Conservation (phyloP, 2,329 filamentous ascomycete genomes). For the Epichloe bromicola region DNA sequence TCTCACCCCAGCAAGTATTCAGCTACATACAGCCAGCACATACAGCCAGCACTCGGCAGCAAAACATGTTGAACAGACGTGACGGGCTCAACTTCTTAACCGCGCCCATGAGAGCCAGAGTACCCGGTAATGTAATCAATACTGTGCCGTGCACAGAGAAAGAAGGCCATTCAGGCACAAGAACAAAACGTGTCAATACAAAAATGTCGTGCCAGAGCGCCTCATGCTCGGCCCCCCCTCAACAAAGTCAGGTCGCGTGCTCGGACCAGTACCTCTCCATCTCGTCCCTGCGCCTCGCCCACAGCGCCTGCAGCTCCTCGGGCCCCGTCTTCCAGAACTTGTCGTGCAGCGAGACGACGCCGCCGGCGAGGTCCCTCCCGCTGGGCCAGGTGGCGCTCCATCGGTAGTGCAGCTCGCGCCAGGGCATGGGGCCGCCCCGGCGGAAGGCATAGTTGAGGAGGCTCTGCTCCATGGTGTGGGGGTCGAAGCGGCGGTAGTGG, state of each 20-base stretch:
- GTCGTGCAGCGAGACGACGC: conserved; percentile 23
- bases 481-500: too few species aligned
- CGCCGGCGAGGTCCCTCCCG: conserved; percentile 18
- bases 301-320: conserved; percentile 3
- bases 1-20: too few species aligned
- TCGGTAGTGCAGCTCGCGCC: conserved; percentile 22
- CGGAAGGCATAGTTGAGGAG: conserved; percentile 31
- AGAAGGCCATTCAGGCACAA: too few species aligned
- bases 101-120: too few species aligned
- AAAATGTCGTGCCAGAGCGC: not conserved
- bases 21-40: too few species aligned
- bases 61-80: too few species aligned
- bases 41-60: too few species aligned
- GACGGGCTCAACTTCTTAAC: too few species aligned
- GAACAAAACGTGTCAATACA: too few species aligned
- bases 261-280: not conserved
- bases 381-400: conserved; percentile 28
- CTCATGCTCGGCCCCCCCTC: too few species aligned
- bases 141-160: too few species aligned
- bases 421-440: conserved; percentile 26
- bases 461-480: conserved; percentile 26
- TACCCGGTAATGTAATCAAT: too few species aligned
- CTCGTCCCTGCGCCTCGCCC: not conserved
- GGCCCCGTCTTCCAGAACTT: conserved; percentile 21
- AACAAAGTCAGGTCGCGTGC: not conserved